phyloP scores from a whole-genome alignment of 805 yeast genomes.

The Metschnikowia proteae region DNA sequence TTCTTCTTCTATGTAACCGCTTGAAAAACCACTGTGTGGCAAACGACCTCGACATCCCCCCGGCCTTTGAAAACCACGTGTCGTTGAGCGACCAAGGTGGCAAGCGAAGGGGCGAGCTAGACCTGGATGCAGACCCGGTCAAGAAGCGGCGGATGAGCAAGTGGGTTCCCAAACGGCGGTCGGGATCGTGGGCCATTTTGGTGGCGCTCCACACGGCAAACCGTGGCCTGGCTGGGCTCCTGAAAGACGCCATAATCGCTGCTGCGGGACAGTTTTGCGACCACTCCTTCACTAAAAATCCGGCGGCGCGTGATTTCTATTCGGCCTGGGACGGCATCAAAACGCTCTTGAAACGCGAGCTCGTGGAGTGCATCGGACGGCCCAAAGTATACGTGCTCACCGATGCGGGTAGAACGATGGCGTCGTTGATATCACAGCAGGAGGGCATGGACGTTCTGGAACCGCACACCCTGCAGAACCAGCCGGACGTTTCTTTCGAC shows the following conservation, averaged over 20 bases:
- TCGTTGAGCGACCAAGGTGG: constrained; percentile 11
- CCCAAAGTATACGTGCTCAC: constrained; percentile 63
- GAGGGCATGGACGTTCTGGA: constrained; percentile 27
- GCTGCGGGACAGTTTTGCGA: constrained; percentile 56
- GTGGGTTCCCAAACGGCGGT: constrained; percentile 69
- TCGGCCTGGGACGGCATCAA: constrained; percentile 76
- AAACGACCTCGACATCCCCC: constrained; percentile 47
- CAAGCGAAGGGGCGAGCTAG: constrained; percentile 14
- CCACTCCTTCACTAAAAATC: constrained; percentile 54
- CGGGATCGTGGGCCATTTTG: constrained; percentile 84
- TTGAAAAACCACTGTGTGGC: constrained; percentile 55
- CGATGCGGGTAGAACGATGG: constrained; percentile 64
- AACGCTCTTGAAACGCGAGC: constrained; percentile 55
- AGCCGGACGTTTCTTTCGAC: constrained; percentile 30
- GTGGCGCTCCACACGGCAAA: constrained; percentile 54
- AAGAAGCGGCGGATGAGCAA: constrained; percentile 16
- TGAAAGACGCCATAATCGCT: constrained; percentile 55
- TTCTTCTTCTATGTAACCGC: constrained; percentile 45
- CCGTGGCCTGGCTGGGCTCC: constrained; percentile 47
- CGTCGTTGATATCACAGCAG: constrained; percentile 49
- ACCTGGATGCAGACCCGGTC: constrained; percentile 7
- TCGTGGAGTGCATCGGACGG: constrained; percentile 54
- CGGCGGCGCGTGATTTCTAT: constrained; percentile 58
- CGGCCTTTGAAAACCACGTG: constrained; percentile 19
- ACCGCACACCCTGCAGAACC: constrained; percentile 20